Percentiles rank a stretch among this genome's conserved stretches.
Conservation (phyloP, 441 rosid genomes). For the Raphanus hybrid region DNA sequence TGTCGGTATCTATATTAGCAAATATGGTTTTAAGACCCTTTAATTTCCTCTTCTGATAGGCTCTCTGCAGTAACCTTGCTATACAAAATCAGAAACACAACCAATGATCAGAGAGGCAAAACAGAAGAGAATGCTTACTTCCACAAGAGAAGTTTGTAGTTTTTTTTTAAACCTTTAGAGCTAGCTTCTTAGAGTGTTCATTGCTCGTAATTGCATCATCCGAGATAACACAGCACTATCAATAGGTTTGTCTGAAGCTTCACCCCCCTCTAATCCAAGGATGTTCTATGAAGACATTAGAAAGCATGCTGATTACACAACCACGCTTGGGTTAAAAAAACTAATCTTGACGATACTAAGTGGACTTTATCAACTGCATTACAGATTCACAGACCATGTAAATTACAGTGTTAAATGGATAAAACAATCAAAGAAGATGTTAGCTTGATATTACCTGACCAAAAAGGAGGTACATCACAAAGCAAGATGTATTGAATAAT, state of each 20-base stretch:
- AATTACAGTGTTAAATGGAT: background rate
- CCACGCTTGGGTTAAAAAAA: background rate
- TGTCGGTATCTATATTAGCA: background rate
- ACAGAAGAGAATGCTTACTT: background rate
- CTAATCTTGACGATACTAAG: background rate
- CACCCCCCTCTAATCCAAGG: too few species aligned
- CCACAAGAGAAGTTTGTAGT: background rate
- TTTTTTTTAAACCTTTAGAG: constrained; percentile 59
- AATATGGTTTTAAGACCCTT: too few species aligned
- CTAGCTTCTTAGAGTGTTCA: constrained; percentile 89
- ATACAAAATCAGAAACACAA: constrained; percentile 13
- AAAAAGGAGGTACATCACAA: too few species aligned
- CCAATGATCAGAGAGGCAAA: background rate
- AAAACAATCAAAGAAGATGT: background rate
- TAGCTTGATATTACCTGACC: constrained; percentile 64
- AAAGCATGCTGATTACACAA: background rate
- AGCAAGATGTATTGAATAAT: constrained; percentile 83
- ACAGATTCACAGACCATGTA: too few species aligned
- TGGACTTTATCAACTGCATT: too few species aligned
- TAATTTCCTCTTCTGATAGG: background rate
- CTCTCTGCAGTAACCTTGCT: background rate
- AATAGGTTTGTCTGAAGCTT: too few species aligned
- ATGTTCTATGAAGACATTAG: too few species aligned
- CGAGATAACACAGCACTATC: too few species aligned
- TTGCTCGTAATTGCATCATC: too few species aligned